These are phyloP conservation scores for Candida maesae DNA, from an alignment of 805 yeast species.

Conservation along the genomic window DNA sequence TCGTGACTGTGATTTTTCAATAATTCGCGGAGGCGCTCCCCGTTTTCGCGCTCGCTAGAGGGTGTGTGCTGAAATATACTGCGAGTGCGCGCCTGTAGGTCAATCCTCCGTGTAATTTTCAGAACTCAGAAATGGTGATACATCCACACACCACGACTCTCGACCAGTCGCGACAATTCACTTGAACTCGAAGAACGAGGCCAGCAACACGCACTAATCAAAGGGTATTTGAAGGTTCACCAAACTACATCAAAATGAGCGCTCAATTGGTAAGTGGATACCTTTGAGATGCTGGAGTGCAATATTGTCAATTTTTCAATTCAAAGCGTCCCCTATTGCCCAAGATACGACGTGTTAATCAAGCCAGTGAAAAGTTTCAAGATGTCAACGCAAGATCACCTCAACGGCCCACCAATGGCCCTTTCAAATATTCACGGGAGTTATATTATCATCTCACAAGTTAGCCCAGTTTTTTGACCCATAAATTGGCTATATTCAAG, in stretches of 20 bases:
- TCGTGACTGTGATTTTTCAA: slow-evolving; percentile 10
- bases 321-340: background rate
- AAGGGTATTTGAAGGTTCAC: slow-evolving; percentile 6
- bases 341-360: background rate
- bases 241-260: slow-evolving; percentile 27
- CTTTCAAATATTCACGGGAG: background rate
- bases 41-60: too few species aligned
- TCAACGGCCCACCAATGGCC: background rate
- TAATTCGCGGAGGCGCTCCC: background rate
- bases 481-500: too few species aligned
- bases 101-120: slow-evolving; percentile 6
- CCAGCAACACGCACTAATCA: slow-evolving; percentile 7
- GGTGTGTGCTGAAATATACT: slow-evolving; percentile 9
- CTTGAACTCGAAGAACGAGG: slow-evolving; percentile 6
- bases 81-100: background rate
- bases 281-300: slow-evolving; percentile 7
- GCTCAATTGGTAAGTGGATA: slow-evolving; percentile 30
- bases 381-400: background rate
- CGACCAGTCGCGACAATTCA: slow-evolving; percentile 7
- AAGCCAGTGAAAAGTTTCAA: slow-evolving; percentile 15
- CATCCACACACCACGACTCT: slow-evolving; percentile 23
- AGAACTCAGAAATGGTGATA: slow-evolving; percentile 2
- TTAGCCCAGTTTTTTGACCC: background rate
- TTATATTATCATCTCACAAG: background rate
- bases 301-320: background rate